phyloP scores from a whole-genome alignment of 169 alveolate genomes.

The Plasmodium chabaudi region DNA sequence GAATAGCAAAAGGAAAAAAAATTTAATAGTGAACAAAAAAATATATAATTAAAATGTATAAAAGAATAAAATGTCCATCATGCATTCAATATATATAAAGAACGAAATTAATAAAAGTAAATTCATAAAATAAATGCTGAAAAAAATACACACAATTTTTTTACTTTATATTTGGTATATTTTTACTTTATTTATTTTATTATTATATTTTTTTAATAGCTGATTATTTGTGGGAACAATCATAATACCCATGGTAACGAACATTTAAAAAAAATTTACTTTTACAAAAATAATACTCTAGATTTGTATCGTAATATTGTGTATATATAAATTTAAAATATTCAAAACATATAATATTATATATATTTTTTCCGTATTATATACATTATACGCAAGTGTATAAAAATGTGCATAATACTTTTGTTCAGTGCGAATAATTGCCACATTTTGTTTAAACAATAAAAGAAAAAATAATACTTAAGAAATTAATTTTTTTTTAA shows the following conservation, averaged over 20 bases:
- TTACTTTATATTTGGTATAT: neutral
- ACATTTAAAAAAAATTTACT: constrained; percentile 1
- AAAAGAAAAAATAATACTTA: constrained; percentile 5
- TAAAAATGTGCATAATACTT: constrained; percentile 7
- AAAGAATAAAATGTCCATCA: too few species aligned
- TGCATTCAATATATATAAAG: too few species aligned
- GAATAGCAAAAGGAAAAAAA: too few species aligned
- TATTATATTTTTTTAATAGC: neutral
- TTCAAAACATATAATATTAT: constrained; percentile 1
- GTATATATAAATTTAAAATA: neutral
- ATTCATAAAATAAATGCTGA: neutral
- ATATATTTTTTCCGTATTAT: neutral
- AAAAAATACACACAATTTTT: neutral
- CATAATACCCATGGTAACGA: constrained; percentile 2
- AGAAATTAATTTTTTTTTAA: neutral
- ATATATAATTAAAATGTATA: too few species aligned
- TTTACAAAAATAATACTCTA: constrained; percentile 5
- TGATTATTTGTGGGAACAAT: neutral
- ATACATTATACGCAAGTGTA: neutral
- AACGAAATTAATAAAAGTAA: too few species aligned
- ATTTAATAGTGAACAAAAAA: too few species aligned
- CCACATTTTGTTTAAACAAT: constrained; percentile 21
- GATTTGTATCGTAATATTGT: constrained; percentile 6
- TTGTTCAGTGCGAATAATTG: constrained; percentile 20
- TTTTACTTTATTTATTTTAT: neutral